phyloP scores from a whole-genome alignment of 2,329 filamentous ascomycete genomes.

The Xylariaceae sp. region DNA sequence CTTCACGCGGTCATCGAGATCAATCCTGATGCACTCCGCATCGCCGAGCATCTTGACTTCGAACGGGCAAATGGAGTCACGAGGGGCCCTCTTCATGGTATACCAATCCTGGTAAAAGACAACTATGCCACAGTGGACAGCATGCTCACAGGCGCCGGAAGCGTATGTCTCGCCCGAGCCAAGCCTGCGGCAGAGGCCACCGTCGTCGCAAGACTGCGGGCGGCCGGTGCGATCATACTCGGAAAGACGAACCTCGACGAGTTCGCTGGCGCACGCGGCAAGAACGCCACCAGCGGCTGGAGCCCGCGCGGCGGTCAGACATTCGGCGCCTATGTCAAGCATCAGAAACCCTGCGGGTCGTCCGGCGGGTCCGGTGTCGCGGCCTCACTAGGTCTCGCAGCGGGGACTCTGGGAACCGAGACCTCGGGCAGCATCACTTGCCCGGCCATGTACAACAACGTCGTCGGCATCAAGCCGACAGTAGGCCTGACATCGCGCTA shows the following conservation, averaged over 20 bases:
- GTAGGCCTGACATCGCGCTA: slow-evolving; percentile 70
- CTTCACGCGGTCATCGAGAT: slow-evolving; percentile 46
- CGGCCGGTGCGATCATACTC: slow-evolving; percentile 63
- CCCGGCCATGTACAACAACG: slow-evolving; percentile 60
- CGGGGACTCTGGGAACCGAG: slow-evolving; percentile 67
- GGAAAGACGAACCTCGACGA: slow-evolving; percentile 66
- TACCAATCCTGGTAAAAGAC: slow-evolving; percentile 70
- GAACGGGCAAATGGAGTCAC: slow-evolving; percentile 39
- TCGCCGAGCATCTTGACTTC: slow-evolving; percentile 43
- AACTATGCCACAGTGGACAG: slow-evolving; percentile 67
- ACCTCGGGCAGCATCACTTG: slow-evolving; percentile 73
- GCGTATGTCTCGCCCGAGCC: slow-evolving; percentile 18
- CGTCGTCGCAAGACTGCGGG: slow-evolving; percentile 59
- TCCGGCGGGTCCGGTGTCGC: slow-evolving; percentile 62
- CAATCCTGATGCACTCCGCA: slow-evolving; percentile 45
- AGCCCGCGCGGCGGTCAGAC: slow-evolving; percentile 68
- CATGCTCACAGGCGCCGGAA: slow-evolving; percentile 48
- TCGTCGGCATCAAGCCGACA: slow-evolving; percentile 79
- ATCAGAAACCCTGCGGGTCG: slow-evolving; percentile 66
- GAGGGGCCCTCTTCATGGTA: slow-evolving; percentile 62
- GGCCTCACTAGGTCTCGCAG: slow-evolving; percentile 57
- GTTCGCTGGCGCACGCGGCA: slow-evolving; percentile 64
- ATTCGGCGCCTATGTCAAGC: slow-evolving; percentile 64
- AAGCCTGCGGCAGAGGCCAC: slow-evolving; percentile 40
- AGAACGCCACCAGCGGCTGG: slow-evolving; percentile 66